Percentiles rank a stretch among this genome's conserved stretches.
Evolutionary conservation across 2,329 filamentous ascomycete genomes (phyloP).

Genomic region (Claviceps sp.): DNA sequence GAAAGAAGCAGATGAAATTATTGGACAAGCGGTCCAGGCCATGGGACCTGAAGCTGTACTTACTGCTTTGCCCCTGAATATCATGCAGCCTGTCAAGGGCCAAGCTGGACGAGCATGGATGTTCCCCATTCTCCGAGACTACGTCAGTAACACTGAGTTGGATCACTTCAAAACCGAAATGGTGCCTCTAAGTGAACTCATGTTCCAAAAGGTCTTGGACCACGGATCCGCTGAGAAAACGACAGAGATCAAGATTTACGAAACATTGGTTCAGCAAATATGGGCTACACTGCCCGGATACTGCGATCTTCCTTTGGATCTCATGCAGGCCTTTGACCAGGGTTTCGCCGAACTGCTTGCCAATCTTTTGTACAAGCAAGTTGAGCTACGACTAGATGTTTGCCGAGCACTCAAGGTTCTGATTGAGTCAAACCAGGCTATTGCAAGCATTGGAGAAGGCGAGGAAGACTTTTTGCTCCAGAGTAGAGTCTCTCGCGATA

Average conservation of each 20-base stretch:
- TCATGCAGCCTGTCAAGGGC: constrained; percentile 61
- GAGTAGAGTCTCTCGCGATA: constrained; percentile 60
- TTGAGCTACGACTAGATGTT: constrained; percentile 73
- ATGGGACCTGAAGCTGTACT: constrained; percentile 84
- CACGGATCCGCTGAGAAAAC: constrained; percentile 76
- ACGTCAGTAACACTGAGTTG: constrained; percentile 77
- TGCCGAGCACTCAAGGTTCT: constrained; percentile 77
- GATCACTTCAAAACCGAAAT: constrained; percentile 76
- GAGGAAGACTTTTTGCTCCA: constrained; percentile 65
- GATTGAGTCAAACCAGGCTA: constrained; percentile 81
- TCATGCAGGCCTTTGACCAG: constrained; percentile 68
- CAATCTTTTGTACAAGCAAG: constrained; percentile 85
- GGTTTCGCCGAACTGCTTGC: constrained; percentile 79
- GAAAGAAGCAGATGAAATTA: constrained; percentile 83
- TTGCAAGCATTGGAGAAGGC: constrained; percentile 53
- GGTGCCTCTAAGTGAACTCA: constrained; percentile 74
- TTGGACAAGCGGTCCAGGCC: constrained; percentile 74
- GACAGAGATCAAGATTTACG: constrained; percentile 94
- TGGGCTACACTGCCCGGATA: constrained; percentile 92
- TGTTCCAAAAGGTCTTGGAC: constrained; percentile 81
- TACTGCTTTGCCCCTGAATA: constrained; percentile 71
- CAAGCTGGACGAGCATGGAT: constrained; percentile 88
- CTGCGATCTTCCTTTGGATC: constrained; percentile 79
- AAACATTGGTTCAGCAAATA: constrained; percentile 88
- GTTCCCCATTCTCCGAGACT: constrained; percentile 79